Base-by-base conservation (phyloP, 2,329 filamentous ascomycete genomes). In the Talaromyces atroroseus region DNA sequence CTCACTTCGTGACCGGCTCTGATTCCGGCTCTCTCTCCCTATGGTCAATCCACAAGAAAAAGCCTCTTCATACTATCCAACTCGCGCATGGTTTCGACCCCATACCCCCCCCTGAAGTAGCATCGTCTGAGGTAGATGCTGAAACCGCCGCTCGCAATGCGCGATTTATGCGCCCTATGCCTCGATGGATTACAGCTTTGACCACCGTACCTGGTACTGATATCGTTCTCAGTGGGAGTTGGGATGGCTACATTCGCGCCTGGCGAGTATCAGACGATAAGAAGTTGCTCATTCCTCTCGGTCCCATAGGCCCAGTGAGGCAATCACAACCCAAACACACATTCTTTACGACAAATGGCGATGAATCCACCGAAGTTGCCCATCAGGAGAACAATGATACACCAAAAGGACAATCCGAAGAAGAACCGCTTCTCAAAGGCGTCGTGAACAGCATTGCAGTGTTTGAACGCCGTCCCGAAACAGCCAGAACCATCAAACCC, bases 1-100 rank as follows among this genome's bases (percentile, higher is more conserved):
- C 87, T 87, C 68, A 87, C 86, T 99, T 97, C 68, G 86, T 99
- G 59, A 99, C 94, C 0, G 94, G 92, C 21, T 89, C 89, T 58
- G 92, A 99, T 74, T 96, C 94, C 64, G 94, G 94, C 53, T 83
- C 87, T 5, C 78, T 99, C 52, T 87, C 86, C 1, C 81, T 97
- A 12, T 97, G 92, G 92, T 90, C 86, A 59, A 80, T 91, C 21
- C 83, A 92, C 69, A 96, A 95, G 78, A 99, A 99, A 81, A 97
- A 97, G 74, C 88, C 94, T 0, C 79, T 99, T 10, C 88, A 86
- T 72, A 88, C 89, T 2, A 76, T 94, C 46, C 82, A 87, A 2
- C 79, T 89, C 29, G 91, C 92, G 3, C 94, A 99, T 71, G 94
- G 94, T 32, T 76, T 95, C 52, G 91, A 96, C 58, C 83, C 86